Percentiles rank a stretch among this genome's conserved stretches.
These are phyloP conservation scores for Solanum megistacrolobum DNA, from an alignment of 257 asterid species.

Conservation along the genomic window DNA sequence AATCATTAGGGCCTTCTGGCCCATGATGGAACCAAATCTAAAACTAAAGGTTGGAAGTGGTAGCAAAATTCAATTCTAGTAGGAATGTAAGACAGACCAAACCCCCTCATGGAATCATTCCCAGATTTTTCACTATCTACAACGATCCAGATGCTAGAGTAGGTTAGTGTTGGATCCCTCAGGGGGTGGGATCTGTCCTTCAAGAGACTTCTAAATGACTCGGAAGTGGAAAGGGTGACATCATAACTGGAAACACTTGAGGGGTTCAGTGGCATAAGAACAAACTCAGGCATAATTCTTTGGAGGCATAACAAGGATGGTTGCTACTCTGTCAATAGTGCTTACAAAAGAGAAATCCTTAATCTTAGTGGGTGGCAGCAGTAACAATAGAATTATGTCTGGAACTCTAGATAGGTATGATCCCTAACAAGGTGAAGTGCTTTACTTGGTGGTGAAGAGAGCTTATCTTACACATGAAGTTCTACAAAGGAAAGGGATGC, in stretches of 20 bases:
- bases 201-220: background rate
- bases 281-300: background rate
- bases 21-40: background rate
- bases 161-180: background rate
- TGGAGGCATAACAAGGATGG: background rate
- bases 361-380: background rate
- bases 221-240: background rate
- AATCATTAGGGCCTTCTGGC: background rate
- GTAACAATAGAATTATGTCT: background rate
- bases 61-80: background rate
- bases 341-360: background rate
- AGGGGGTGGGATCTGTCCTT: background rate
- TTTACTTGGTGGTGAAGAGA: background rate
- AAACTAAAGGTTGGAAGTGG: background rate
- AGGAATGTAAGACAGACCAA: background rate
- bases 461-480: background rate
- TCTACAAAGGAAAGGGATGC: background rate
- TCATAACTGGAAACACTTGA: background rate
- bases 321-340: background rate
- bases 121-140: background rate
- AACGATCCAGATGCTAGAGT: background rate
- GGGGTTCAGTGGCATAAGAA: background rate
- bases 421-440: background rate
- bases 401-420: background rate
- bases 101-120: background rate